phyloP scores from a whole-genome alignment of 2,329 filamentous ascomycete genomes.

The Cordyceps sp. region DNA sequence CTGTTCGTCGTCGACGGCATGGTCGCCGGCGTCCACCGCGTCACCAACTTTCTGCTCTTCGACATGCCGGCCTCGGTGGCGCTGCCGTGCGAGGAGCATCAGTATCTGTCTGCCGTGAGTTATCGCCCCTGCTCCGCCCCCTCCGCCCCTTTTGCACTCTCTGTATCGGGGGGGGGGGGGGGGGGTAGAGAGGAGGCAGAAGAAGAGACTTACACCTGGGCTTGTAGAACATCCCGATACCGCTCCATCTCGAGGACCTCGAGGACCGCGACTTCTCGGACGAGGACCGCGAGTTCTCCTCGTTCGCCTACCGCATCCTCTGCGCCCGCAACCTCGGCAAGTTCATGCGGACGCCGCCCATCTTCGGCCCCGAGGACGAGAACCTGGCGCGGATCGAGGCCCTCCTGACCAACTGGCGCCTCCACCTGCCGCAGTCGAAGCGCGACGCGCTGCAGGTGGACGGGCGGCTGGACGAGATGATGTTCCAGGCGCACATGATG shows the following conservation, averaged over 20 bases:
- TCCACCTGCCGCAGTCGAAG: conserved; percentile 62
- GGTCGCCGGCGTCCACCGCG: conserved; percentile 62
- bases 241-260: conserved; percentile 55
- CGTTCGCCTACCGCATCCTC: conserved; percentile 71
- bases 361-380: conserved; percentile 34
- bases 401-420: conserved; percentile 54
- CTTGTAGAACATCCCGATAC: conserved; percentile 35
- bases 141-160: too few relatives aligned
- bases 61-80: conserved; percentile 50
- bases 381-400: conserved; percentile 34
- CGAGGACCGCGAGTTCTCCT: conserved; percentile 58
- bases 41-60: conserved; percentile 53
- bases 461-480: conserved; percentile 68
- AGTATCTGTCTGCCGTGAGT: conserved; percentile 44
- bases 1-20: conserved; percentile 68
- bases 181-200: not conserved
- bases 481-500: conserved; percentile 85
- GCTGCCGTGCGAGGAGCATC: conserved; percentile 70
- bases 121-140: too few relatives aligned
- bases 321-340: conserved; percentile 63
- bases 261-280: conserved; percentile 60
- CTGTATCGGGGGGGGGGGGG: too few relatives aligned
- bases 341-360: conserved; percentile 44
- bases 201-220: not conserved
- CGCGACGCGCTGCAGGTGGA: conserved; percentile 50